These are phyloP conservation scores for Reticulascus tulasneorum DNA, from an alignment of 2,329 filamentous ascomycete genomes.

Conservation along the genomic window DNA sequence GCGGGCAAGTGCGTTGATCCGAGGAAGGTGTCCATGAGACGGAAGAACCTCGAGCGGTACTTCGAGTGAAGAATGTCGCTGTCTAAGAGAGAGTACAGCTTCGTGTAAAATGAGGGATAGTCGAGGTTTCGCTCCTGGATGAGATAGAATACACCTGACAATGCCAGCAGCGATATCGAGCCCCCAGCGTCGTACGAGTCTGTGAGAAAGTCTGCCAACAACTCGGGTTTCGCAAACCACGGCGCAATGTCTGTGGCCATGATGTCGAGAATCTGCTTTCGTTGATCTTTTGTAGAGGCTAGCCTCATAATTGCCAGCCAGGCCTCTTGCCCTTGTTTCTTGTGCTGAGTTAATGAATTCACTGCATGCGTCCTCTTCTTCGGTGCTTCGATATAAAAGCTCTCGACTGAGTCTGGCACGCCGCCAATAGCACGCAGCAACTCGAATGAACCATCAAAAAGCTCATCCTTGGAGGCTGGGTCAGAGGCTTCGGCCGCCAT, in stretches of 20 bases:
- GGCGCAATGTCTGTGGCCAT: constrained; percentile 78
- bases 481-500: constrained; percentile 23
- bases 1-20: constrained; percentile 89
- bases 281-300: constrained; percentile 65
- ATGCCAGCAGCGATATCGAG: constrained; percentile 77
- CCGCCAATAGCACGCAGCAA: constrained; percentile 65
- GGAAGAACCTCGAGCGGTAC: constrained; percentile 89
- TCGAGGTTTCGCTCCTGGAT: constrained; percentile 93
- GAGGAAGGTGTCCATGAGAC: constrained; percentile 86
- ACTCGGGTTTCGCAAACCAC: constrained; percentile 83
- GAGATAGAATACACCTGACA: constrained; percentile 91
- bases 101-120: constrained; percentile 89
- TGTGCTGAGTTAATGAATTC: constrained; percentile 65
- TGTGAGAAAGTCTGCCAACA: constrained; percentile 95
- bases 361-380: constrained; percentile 65
- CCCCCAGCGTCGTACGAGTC: constrained; percentile 87
- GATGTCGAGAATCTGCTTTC: constrained; percentile 72
- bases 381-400: constrained; percentile 63
- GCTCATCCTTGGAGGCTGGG: constrained; percentile 21
- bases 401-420: constrained; percentile 65
- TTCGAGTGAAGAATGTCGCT: constrained; percentile 85
- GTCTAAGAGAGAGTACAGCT: constrained; percentile 90
- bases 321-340: constrained; percentile 76
- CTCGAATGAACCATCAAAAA: constrained; percentile 56
- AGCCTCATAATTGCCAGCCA: constrained; percentile 77